phyloP scores from a whole-genome alignment of 768 basidiomycete species.

The Amanita inopinata region DNA sequence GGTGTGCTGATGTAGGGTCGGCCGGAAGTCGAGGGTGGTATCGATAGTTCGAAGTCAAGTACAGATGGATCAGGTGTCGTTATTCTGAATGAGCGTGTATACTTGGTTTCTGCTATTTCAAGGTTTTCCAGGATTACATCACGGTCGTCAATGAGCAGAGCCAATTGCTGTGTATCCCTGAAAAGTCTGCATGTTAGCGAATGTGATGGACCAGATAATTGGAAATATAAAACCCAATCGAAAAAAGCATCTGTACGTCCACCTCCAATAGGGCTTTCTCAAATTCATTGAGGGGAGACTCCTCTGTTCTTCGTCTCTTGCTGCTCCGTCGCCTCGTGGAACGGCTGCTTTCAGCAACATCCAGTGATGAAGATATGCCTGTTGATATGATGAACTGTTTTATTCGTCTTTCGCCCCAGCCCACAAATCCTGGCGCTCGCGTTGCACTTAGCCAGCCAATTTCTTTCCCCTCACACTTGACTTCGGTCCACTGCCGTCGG shows the following conservation, averaged over 20 bases:
- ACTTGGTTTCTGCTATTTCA: slow-evolving; percentile 72
- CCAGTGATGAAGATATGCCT: slow-evolving; percentile 55
- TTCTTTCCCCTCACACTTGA: slow-evolving; percentile 59
- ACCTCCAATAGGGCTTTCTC: slow-evolving; percentile 44
- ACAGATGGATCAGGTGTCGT: slow-evolving; percentile 69
- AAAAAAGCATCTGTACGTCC: slow-evolving; percentile 65
- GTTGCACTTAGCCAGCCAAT: slow-evolving; percentile 65
- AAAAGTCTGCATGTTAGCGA: slow-evolving; percentile 6
- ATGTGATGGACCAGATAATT: slow-evolving; percentile 2
- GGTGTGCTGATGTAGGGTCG: slow-evolving; percentile 64
- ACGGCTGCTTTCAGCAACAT: slow-evolving; percentile 18
- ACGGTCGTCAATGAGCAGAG: slow-evolving; percentile 61
- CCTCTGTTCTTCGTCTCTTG: slow-evolving; percentile 25
- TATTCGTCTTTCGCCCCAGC: slow-evolving; percentile 65
- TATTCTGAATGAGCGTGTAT: slow-evolving; percentile 65
- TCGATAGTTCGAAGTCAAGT: slow-evolving; percentile 41
- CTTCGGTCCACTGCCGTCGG: slow-evolving; percentile 48
- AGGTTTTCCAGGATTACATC: slow-evolving; percentile 72
- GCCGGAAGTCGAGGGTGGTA: slow-evolving; percentile 28
- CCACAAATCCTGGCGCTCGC: slow-evolving; percentile 55
- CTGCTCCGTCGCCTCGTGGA: slow-evolving; percentile 20
- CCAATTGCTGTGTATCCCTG: slow-evolving; percentile 64
- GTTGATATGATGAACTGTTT: slow-evolving; percentile 60
- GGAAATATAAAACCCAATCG: slow-evolving; percentile 44
- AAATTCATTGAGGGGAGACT: slow-evolving; percentile 27